These are phyloP conservation scores for Bretziella fagacearum DNA, from an alignment of 2,329 filamentous ascomycete genomes.

Conservation along the genomic window DNA sequence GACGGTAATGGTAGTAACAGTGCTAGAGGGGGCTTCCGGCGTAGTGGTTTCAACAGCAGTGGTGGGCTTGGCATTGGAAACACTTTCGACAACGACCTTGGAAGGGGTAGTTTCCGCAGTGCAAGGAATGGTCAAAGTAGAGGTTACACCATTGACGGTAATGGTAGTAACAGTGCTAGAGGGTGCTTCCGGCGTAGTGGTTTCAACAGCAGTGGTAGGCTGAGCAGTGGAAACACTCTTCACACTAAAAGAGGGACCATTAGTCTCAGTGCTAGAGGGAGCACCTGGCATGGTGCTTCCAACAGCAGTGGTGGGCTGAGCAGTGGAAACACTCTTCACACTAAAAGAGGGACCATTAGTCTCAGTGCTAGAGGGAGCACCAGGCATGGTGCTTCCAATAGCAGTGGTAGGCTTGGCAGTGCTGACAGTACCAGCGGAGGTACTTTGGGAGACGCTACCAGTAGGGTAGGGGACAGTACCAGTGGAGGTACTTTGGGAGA, in stretches of 20 bases:
- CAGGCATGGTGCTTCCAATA: too few species aligned
- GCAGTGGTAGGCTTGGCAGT: conserved; percentile 1
- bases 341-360: background rate
- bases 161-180: background rate
- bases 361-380: background rate
- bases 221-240: background rate
- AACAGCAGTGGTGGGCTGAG: background rate
- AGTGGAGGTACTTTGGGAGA: background rate
- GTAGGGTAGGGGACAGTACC: background rate
- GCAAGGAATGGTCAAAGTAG: conserved; percentile 2
- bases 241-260: background rate
- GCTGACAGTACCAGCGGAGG: background rate
- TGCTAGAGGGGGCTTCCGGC: background rate
- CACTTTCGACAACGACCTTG: background rate
- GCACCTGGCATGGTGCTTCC: background rate
- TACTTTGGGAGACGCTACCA: background rate
- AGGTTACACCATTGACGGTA: background rate
- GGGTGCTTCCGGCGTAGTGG: background rate
- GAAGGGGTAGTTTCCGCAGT: background rate
- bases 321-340: background rate
- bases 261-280: background rate
- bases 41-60: background rate
- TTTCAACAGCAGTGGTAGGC: background rate
- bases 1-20: background rate
- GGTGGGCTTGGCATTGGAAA: background rate